A percentile compares a stretch with the other conserved stretches of the same genome.
Conservation (phyloP, 306 rosid species). For the Fagus sylvatica region DNA sequence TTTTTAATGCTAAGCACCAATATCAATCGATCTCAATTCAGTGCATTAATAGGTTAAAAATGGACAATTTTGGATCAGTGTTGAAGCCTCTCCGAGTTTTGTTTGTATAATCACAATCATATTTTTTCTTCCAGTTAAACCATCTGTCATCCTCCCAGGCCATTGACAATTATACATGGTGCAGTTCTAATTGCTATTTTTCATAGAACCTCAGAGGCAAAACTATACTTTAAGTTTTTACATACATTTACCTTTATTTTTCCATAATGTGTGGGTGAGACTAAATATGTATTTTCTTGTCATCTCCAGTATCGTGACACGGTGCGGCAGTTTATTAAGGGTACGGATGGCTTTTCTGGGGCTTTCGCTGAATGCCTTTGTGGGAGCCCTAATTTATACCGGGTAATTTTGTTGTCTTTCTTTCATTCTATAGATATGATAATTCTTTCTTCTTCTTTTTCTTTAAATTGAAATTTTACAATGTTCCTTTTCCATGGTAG, state of each 20-base stretch:
- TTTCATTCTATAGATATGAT: not conserved
- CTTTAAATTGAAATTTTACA: not conserved
- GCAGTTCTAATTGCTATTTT: not conserved
- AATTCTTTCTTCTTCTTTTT: not conserved
- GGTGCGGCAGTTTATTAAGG: slow-evolving; percentile 91
- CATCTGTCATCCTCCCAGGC: not conserved
- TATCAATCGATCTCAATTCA: not conserved
- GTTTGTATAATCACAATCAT: not conserved
- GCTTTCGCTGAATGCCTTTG: slow-evolving; percentile 92
- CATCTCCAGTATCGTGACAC: slow-evolving; percentile 82
- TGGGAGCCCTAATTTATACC: slow-evolving; percentile 93
- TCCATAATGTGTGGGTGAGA: not conserved
- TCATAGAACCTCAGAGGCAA: slow-evolving; percentile 7
- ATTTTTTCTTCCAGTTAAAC: not conserved
- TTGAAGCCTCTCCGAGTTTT: not conserved
- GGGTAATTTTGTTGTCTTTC: slow-evolving; percentile 50
- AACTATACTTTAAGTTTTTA: not conserved
- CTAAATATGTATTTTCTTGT: slow-evolving; percentile 26
- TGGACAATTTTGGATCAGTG: not conserved
- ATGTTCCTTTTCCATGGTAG: not conserved
- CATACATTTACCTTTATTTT: slow-evolving; percentile 5
- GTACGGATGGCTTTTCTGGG: slow-evolving; percentile 92
- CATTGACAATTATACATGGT: not conserved
- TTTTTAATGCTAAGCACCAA: not conserved
- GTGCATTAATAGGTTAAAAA: not conserved